Percentiles rank a stretch among this genome's conserved stretches.
These are phyloP conservation scores for Pseudisothecium myosuroides DNA, from an alignment of 225 moss, liverwort and hornwort species.

Conservation along the genomic window DNA sequence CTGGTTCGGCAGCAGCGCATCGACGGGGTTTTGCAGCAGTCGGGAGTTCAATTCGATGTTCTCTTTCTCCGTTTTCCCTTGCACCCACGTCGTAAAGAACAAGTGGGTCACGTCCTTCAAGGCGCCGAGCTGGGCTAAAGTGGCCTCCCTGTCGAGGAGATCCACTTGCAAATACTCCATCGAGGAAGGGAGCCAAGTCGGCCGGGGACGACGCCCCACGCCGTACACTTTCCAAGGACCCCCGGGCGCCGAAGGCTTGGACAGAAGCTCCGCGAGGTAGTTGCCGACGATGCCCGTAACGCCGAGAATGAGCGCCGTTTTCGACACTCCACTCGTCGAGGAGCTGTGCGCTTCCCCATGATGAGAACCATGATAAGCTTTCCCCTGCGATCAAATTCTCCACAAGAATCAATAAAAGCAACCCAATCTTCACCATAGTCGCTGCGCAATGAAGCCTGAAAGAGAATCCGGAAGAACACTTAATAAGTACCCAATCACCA, in stretches of 20 bases:
- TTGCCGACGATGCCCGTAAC: conserved; percentile 69
- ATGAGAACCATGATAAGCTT: not conserved
- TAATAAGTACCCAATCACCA: not conserved
- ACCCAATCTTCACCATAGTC: not conserved
- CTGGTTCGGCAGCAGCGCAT: conserved; percentile 32
- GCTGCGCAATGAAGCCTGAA: not conserved
- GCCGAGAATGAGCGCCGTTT: conserved; percentile 33
- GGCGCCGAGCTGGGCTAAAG: conserved; percentile 8
- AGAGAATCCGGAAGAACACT: not conserved
- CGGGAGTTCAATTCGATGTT: conserved; percentile 28
- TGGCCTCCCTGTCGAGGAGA: conserved; percentile 28
- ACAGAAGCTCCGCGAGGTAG: conserved; percentile 24
- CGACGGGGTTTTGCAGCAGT: conserved; percentile 25
- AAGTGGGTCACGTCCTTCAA: conserved; percentile 36
- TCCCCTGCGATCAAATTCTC: not conserved
- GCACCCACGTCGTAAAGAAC: conserved; percentile 44
- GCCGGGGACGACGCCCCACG: conserved; percentile 19
- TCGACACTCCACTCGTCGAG: not conserved
- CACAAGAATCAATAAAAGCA: not conserved
- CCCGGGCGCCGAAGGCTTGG: conserved; percentile 12
- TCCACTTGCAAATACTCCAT: conserved; percentile 23
- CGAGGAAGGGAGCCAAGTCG: conserved; percentile 14
- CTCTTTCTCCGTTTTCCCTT: conserved; percentile 16
- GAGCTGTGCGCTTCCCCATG: not conserved
- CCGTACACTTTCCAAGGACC: conserved; percentile 64